Evolutionary conservation across 768 basidiomycete species (phyloP).

Genomic region (Podaxis sp.): DNA sequence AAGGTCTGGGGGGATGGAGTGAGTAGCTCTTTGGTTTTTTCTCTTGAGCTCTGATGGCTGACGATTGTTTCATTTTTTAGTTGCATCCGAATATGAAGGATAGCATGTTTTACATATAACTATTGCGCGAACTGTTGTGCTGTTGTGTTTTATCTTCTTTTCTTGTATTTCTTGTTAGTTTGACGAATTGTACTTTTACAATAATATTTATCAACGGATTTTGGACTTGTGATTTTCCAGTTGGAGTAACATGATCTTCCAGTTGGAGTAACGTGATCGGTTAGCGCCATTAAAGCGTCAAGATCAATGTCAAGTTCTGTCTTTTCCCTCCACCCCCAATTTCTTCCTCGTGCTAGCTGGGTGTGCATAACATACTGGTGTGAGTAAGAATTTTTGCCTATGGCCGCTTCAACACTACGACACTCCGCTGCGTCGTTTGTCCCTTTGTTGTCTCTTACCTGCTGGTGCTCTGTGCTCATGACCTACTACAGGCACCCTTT

Average conservation of each 20-base stretch:
- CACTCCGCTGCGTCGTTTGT: not conserved
- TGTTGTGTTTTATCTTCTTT: too few relatives aligned
- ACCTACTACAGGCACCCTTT: too few relatives aligned
- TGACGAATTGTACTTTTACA: not conserved
- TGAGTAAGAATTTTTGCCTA: not conserved
- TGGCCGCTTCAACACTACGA: not conserved
- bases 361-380: not conserved
- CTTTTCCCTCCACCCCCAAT: not conserved
- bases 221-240: not conserved
- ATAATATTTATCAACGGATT: not conserved
- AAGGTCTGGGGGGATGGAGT: slow-evolving; percentile 52
- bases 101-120: slow-evolving; percentile 76
- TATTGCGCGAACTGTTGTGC: not conserved
- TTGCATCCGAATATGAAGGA: slow-evolving; percentile 52
- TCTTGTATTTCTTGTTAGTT: too few relatives aligned
- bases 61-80: slow-evolving; percentile 20
- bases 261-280: not conserved
- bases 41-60: not conserved
- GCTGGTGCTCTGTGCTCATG: not conserved
- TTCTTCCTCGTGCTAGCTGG: not conserved
- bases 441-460: not conserved
- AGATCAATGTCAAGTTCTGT: not conserved
- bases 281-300: not conserved
- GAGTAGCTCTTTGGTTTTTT: slow-evolving; percentile 17
- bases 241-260: not conserved